phyloP scores from a whole-genome alignment of 805 yeast species.

The Kluyveromyces dobzhanskii region DNA sequence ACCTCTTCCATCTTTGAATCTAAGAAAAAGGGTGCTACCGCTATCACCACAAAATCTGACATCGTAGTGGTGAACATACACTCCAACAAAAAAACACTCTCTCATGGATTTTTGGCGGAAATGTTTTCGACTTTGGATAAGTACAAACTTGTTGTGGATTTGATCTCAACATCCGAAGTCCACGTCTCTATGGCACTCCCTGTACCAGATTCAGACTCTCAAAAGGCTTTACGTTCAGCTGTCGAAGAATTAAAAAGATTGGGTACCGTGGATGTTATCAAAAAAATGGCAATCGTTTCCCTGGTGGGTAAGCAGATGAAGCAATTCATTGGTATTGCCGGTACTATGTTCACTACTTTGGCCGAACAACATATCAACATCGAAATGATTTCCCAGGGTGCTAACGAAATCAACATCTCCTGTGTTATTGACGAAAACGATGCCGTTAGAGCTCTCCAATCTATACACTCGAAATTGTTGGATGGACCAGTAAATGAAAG shows the following conservation, averaged over 20 bases:
- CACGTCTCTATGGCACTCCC: conserved; percentile 98
- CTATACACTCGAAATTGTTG: conserved; percentile 71
- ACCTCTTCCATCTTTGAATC: conserved; percentile 32
- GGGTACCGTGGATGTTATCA: conserved; percentile 85
- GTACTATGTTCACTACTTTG: conserved; percentile 88
- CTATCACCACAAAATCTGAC: conserved; percentile 90
- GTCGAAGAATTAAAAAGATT: conserved; percentile 67
- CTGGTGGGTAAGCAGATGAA: conserved; percentile 97
- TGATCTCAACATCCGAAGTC: conserved; percentile 94
- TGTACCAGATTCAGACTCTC: conserved; percentile 56
- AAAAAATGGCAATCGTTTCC: conserved; percentile 84
- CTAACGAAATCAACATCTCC: conserved; percentile 93
- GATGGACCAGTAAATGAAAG: conserved; percentile 31
- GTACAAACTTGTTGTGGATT: conserved; percentile 81
- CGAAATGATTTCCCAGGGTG: conserved; percentile 98
- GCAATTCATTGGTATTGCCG: conserved; percentile 93
- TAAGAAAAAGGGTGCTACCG: conserved; percentile 73
- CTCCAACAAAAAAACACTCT: conserved; percentile 83
- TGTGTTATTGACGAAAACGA: conserved; percentile 85
- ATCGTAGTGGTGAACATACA: conserved; percentile 90
- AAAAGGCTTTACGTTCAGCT: conserved; percentile 55
- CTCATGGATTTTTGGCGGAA: conserved; percentile 91
- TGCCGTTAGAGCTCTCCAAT: conserved; percentile 75
- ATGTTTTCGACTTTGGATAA: conserved; percentile 82
- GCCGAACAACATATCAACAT: conserved; percentile 90